phyloP scores from a whole-genome alignment of 805 yeast species.

The Metschnikowia dekortorum region DNA sequence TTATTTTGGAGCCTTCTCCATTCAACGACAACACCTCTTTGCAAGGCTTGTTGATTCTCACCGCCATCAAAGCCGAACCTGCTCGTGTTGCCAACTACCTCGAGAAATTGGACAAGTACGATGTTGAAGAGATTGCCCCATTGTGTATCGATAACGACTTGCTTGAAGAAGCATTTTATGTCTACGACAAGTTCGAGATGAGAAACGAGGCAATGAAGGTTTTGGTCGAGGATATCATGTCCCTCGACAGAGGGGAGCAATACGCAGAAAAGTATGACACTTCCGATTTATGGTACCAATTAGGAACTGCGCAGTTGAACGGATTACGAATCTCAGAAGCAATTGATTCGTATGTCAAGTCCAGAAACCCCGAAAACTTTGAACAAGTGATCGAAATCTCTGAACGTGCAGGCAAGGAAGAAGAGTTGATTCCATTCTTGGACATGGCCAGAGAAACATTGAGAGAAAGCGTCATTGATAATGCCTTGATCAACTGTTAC shows the following conservation, averaged over 20 bases:
- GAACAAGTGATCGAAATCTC: conserved; percentile 90
- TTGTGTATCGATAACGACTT: conserved; percentile 85
- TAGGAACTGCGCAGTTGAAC: conserved; percentile 93
- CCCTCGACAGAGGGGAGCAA: conserved; percentile 89
- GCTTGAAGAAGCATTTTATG: conserved; percentile 90
- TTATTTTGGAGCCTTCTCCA: conserved; percentile 94
- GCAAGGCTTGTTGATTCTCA: conserved; percentile 87
- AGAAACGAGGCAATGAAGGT: conserved; percentile 80
- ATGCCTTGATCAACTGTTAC: conserved; percentile 81
- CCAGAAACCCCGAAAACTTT: conserved; percentile 86
- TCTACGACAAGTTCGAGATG: conserved; percentile 79
- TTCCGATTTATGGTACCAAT: conserved; percentile 88
- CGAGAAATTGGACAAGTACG: conserved; percentile 86
- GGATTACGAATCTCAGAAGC: conserved; percentile 92
- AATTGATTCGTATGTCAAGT: conserved; percentile 84
- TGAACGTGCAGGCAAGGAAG: conserved; percentile 94
- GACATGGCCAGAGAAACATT: conserved; percentile 87
- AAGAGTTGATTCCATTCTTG: conserved; percentile 82
- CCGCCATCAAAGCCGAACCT: conserved; percentile 94
- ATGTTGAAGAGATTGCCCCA: conserved; percentile 90
- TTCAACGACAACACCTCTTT: conserved; percentile 92
- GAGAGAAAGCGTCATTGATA: conserved; percentile 91
- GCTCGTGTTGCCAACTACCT: conserved; percentile 77
- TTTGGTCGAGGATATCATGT: conserved; percentile 86
- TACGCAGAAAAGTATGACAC: conserved; percentile 87